Conservation (phyloP, 1,139 yeast genomes). For the Dujonia santamariae region DNA sequence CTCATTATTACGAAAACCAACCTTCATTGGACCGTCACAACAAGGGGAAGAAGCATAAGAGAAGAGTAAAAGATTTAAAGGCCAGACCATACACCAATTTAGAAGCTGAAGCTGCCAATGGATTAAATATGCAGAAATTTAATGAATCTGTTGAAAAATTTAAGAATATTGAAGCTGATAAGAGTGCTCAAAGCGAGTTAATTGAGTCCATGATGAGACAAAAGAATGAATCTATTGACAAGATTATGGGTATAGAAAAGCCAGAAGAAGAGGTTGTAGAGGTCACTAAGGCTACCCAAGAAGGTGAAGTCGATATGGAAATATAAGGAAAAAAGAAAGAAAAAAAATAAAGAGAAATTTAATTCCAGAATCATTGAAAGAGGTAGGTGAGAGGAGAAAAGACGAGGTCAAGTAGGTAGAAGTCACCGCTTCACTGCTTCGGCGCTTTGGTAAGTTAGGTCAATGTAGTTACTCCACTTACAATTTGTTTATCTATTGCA, state of each 20-base stretch:
- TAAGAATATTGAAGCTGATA: constrained; percentile 38
- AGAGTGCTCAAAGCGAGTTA: constrained; percentile 38
- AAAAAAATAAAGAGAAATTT: too few relatives aligned
- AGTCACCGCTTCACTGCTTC: too few relatives aligned
- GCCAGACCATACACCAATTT: constrained; percentile 81
- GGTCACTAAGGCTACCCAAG: constrained; percentile 13
- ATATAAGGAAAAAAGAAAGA: background rate
- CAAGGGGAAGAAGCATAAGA: constrained; percentile 75
- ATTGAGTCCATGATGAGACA: constrained; percentile 33
- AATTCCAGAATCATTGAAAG: too few relatives aligned
- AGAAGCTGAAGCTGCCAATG: constrained; percentile 91
- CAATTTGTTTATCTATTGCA: too few relatives aligned
- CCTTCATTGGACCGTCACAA: constrained; percentile 69
- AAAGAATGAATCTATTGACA: constrained; percentile 41
- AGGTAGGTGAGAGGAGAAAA: too few relatives aligned
- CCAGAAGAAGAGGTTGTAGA: constrained; percentile 16
- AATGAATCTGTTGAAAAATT: constrained; percentile 58
- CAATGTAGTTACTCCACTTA: too few relatives aligned
- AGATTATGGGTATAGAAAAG: constrained; percentile 21
- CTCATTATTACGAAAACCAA: constrained; percentile 83
- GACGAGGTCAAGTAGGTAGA: too few relatives aligned
- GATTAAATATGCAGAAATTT: constrained; percentile 68
- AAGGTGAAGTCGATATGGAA: constrained; percentile 7
- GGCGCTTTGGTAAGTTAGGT: too few relatives aligned
- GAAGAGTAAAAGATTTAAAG: constrained; percentile 74